Base-by-base conservation (phyloP, 2,329 filamentous ascomycete species). In the Aspergillus thermomutatus region DNA sequence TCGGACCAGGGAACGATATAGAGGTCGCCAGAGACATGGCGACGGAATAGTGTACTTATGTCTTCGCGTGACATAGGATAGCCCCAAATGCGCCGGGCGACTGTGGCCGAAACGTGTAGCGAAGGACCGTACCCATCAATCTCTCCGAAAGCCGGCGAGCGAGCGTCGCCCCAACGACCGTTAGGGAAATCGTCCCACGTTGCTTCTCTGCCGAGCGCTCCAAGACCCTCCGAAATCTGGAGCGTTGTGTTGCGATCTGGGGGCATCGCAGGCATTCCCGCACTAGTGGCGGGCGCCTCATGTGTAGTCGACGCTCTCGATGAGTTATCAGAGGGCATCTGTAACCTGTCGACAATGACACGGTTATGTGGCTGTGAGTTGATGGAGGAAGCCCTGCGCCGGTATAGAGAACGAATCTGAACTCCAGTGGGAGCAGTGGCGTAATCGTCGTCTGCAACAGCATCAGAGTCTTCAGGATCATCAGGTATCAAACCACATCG, bases 151-250 rank as follows among this genome's bases (percentile, higher is more conserved):
- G 93, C 93, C 1, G 92, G 92, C 2, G 92, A 96, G 52, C 93
- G 85, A 4, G 92, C 90, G 68, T 97, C 93, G 70, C 93, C 93
- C 87, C 93, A 97, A 54, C 93, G 86, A 27, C 93, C 94, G 78
- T 97, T 97, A 61, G 93, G 93, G 74, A 92, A 99, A 67, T 99
- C 94, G 68, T 99, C 94, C 94, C 94, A 99, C 0, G 94, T 99
- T 34, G 94, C 94, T 79, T 97, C 93, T 50, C 94, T 84, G 10
- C 93, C 94, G 6, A 97, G 80, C 3, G 89, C 83, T 25, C 93
- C 94, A 68, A 96, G 89, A 5, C 94, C 93, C 77, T 97, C 93
- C 0, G 92, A 96, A 56, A 97, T 97, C 27, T 92, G 91, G 9
- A 97, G 83, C 0, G 91, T 94, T 72, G 92, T 93, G 55, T 88